These are phyloP conservation scores for Candida silvicultrix DNA, from an alignment of 805 yeast species.

Conservation along the genomic window DNA sequence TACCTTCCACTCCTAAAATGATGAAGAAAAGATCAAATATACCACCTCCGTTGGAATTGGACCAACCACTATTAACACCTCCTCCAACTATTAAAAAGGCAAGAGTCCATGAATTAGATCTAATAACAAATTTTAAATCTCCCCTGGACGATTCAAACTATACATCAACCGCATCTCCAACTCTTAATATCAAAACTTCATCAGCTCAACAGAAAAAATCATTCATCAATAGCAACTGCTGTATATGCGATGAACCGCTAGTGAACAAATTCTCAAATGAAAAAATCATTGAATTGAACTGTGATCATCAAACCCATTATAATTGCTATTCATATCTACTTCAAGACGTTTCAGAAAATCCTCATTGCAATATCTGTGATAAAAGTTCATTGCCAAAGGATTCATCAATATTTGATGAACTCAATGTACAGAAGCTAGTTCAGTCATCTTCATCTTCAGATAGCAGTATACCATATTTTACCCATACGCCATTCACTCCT, in stretches of 20 bases:
- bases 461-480: background rate
- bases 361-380: slow-evolving; percentile 24
- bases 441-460: background rate
- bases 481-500: slow-evolving; percentile 1
- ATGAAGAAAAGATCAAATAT: slow-evolving; percentile 16
- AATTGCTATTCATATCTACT: slow-evolving; percentile 33
- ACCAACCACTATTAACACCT: slow-evolving; percentile 12
- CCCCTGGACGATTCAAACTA: too few relatives aligned
- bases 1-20: slow-evolving; percentile 8
- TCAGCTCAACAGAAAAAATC: slow-evolving; percentile 14
- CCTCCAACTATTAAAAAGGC: slow-evolving; percentile 14
- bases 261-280: slow-evolving; percentile 35
- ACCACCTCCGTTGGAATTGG: slow-evolving; percentile 17
- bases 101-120: background rate
- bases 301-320: slow-evolving; percentile 39
- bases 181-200: background rate
- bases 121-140: background rate
- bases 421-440: slow-evolving; percentile 6
- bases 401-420: slow-evolving; percentile 21
- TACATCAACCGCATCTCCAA: background rate
- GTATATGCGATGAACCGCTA: slow-evolving; percentile 39
- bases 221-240: slow-evolving; percentile 27
- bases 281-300: slow-evolving; percentile 31
- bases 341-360: slow-evolving; percentile 15
- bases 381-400: slow-evolving; percentile 20